Evolutionary conservation across 2,329 filamentous ascomycete genomes (phyloP).

Genomic region (Xylariales sp.): DNA sequence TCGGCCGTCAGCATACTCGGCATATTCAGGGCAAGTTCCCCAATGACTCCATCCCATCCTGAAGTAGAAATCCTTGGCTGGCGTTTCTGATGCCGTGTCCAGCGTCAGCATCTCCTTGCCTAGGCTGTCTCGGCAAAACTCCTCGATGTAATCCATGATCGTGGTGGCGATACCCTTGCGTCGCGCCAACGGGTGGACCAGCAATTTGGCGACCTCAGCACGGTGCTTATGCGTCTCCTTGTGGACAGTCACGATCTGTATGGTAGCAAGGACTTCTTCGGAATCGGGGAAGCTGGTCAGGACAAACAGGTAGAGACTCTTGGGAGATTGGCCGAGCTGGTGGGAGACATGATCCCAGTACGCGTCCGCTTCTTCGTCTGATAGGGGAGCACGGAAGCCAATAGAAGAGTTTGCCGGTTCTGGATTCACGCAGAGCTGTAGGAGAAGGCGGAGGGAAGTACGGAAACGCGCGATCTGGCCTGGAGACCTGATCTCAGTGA

Average conservation of each 20-base stretch:
- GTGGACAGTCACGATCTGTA: slow-evolving; percentile 7
- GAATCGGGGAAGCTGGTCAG: too few species aligned
- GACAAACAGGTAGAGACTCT: too few species aligned
- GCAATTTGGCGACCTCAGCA: slow-evolving; percentile 22
- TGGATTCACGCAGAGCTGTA: too few species aligned
- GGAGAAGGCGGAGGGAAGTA: too few species aligned
- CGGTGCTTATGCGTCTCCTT: slow-evolving; percentile 21
- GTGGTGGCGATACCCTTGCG: slow-evolving; percentile 14
- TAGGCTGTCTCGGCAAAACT: slow-evolving; percentile 11
- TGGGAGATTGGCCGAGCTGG: too few species aligned
- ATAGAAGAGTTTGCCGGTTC: too few species aligned
- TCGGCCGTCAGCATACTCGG: not conserved
- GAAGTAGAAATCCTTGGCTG: slow-evolving; percentile 19
- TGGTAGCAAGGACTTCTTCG: not conserved
- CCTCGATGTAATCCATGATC: slow-evolving; percentile 19
- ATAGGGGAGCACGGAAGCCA: too few species aligned
- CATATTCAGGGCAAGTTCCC: slow-evolving; percentile 17
- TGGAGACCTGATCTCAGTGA: too few species aligned
- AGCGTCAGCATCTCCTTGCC: slow-evolving; percentile 17
- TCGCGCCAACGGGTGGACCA: slow-evolving; percentile 16
- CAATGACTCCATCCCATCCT: slow-evolving; percentile 20
- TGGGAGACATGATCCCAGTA: too few species aligned
- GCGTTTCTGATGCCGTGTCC: slow-evolving; percentile 19
- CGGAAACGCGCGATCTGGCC: too few species aligned
- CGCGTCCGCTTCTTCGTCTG: too few species aligned